Evolutionary conservation across 495 filamentous ascomycete species (phyloP).

Genomic region (Aeminium ludgeri): DNA sequence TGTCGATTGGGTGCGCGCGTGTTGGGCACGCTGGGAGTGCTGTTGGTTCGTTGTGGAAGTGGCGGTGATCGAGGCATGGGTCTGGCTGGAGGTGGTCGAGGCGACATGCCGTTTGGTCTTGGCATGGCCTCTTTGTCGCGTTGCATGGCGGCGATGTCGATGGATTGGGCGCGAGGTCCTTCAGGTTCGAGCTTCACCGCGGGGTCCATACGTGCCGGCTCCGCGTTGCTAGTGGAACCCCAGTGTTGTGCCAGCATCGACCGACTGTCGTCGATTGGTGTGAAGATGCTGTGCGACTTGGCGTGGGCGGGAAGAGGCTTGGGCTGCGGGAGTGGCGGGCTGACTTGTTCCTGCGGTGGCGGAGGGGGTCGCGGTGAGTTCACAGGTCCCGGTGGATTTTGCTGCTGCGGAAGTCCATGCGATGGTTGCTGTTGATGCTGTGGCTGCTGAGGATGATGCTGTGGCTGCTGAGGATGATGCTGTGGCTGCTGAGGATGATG

Average conservation of each 20-base stretch:
- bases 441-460: conserved; percentile 17
- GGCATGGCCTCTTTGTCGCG: conserved; percentile 20
- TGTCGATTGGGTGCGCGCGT: conserved; percentile 49
- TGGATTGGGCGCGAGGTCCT: conserved; percentile 42
- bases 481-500: conserved; percentile 29
- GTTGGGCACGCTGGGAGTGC: conserved; percentile 11
- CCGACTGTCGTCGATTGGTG: conserved; percentile 82
- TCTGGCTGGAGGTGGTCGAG: conserved; percentile 7
- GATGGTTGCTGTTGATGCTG: conserved; percentile 34
- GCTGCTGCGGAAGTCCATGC: no score
- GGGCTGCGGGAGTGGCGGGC: conserved; percentile 33
- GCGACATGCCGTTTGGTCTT: conserved; percentile 11
- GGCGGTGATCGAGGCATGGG: conserved; percentile 6
- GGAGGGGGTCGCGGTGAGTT: conserved; percentile 16
- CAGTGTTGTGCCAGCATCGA: conserved; percentile 81
- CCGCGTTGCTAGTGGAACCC: conserved; percentile 37
- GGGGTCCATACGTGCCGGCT: conserved; percentile 28
- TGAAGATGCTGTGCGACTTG: conserved; percentile 88
- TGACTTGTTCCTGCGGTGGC: no score
- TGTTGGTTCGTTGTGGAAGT: conserved; percentile 17
- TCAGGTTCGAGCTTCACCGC: conserved; percentile 22
- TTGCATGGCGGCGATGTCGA: conserved; percentile 41
- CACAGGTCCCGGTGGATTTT: no score
- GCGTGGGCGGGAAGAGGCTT: conserved; percentile 49
- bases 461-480: conserved; percentile 4